Evolutionary conservation across 2,329 filamentous ascomycete species (phyloP), one percentile per base, ranked within the genome.

Genomic region (Clarireedia hainanense): DNA sequence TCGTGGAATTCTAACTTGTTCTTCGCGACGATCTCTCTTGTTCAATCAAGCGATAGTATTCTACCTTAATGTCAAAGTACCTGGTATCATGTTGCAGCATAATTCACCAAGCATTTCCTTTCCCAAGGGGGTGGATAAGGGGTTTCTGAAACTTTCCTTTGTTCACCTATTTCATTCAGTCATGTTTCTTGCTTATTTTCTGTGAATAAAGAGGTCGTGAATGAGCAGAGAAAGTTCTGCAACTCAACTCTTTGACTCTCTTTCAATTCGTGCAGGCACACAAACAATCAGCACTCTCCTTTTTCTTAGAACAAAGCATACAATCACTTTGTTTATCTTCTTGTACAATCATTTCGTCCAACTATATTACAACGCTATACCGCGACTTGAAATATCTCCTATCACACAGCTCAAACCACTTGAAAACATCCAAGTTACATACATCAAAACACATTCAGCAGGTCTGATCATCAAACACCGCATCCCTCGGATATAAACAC

Each of bases 401-500:
- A 36, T 42, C 37, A 20, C 26, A 55, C 12, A 37, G 12, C 9
- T 40, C 6, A 14, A 20, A 45, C 20, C 27, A 10, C 27, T 30
- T 30, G 27, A 30, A 30, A 30, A 30, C 7, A 10, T 30, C 7
- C 27, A 30, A 40, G 14, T 40, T 14, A 15, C 17, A 40, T 27
- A 36, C 37, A 54, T n/a, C 15, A 40, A 23, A 34, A 50, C 7
- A 50, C 10, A 10, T 46, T 50, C 52, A 55, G 52, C 52, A 36
- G 52, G 52, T 36, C 52, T 55, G 52, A 37, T 40, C 36, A 54
- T 42, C 24, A 27, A 54, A 20, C 4, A 10, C 6, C 20, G 20
- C 40, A 43, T 43, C 3, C 36, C 2, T 49, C 17, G 6, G 20
- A 43, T n/a, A 26, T 17, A 15, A 26, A 27, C 17, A 55, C 27